Evolutionary conservation across 768 basidiomycete species (phyloP), one percentile per base, ranked within the genome.

Genomic region (Heimioporus sp.): DNA sequence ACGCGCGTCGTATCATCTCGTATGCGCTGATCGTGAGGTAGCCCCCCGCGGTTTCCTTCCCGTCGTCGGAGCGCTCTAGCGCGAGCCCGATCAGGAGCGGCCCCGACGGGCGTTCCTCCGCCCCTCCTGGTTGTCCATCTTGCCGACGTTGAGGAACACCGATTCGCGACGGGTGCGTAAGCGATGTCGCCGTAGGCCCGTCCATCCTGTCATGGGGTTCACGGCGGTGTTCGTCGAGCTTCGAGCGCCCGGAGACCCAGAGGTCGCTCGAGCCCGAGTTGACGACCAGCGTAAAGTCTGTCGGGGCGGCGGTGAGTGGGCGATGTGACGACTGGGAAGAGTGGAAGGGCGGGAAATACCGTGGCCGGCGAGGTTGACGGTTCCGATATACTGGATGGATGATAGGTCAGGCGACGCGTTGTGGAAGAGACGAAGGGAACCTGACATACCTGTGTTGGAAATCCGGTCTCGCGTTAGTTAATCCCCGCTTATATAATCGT

Each of bases 1-100:
- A 2, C 60, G 58, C 0, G 69, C 59, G 11, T 72, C 72, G 60
- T n/a, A n/a, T n/a, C n/a, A n/a, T n/a, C n/a, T 72, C 72, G 60
- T 74, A 76, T 51, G 73, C 76, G 40, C 76, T 73, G 39, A 79
- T 73, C 2, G 68, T 60, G 58, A 80, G 66, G 2, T 68, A 66
- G 0, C 78, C 77, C 39, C 73, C 76, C 10, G 65, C 64, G 1
- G 70, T 74, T n/a, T 71, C 58, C 32, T 74, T 72, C 15, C 73
- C 59, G 45, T 77, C 71, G 1, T 66, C 64, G 2, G 76, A 66
- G 5, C 77, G 72, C 9, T 74, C 66, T 15, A 79, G 68, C 15
- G 76, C 70, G 30, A 80, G 55, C 6, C 72, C 72, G 53, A 80
- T 61, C n/a, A 76, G 69, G 30, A 70, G 73, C 5, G 76, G 70